Evolutionary conservation across 768 basidiomycete genomes (phyloP), one percentile per base, ranked within the genome.

Genomic region (Rhodotorula paludigena): DNA sequence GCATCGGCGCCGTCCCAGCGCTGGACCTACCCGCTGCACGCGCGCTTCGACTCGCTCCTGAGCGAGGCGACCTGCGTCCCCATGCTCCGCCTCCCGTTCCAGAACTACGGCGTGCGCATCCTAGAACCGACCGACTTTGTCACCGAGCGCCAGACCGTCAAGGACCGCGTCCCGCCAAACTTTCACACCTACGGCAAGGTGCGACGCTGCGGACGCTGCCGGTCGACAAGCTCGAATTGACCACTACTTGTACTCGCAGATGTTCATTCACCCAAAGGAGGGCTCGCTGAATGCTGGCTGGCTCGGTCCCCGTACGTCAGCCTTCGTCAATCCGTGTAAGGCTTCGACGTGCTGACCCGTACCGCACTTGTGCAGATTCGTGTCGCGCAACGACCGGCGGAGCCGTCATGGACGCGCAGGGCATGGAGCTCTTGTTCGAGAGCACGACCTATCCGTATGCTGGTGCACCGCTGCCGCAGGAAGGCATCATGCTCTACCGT

Each of bases 151-250:
- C 56, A 64, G 41, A 69, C 63, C 16, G 56, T 65, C 4, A 5
- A 63, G 18, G 68, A 69, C 6, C 11, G 42, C 16, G 35, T 62
- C 11, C 30, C 1, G 23, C 63, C 63, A 1, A 35, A 35, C 36
- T 62, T 35, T n/a, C 68, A 64, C 32, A 61, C 68, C 6, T 65
- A 64, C 32, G 67, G 67, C 6, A 61, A 69, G 45, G 63, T 69
- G 49, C 30, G 63, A 16, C 8, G 23, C 23, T 23, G 3, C 12
- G n/a, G n/a, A n/a, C n/a, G n/a, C 15, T 41, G 5, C 21, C 38
- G 12, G 21, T 30, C 52, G 9, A 6, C 2, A 5, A 20, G 8
- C 28, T 28, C 44, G 6, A 3, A n/a, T 5, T 39, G 28, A 5
- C 5, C 21, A 21, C 1, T 18, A n/a, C n/a, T n/a, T n/a, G n/a